Percentiles rank a stretch among this genome's conserved stretches.
Evolutionary conservation across 495 filamentous ascomycete species (phyloP).

Genomic region (Opeltia flavorubescens): DNA sequence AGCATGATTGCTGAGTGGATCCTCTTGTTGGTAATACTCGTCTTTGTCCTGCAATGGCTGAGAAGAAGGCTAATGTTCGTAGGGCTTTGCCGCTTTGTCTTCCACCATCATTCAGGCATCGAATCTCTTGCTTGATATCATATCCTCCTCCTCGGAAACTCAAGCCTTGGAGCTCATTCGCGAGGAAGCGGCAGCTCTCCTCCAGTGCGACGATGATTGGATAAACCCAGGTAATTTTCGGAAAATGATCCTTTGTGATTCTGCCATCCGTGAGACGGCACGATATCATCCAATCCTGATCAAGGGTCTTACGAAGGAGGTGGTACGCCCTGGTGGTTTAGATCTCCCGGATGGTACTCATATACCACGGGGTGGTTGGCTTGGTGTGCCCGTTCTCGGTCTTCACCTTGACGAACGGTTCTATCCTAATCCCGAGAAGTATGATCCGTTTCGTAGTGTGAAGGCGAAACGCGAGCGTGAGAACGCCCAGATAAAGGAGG

Average conservation of each 20-base stretch:
- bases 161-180: not conserved
- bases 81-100: slow-evolving; percentile 2
- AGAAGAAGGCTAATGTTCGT: not conserved
- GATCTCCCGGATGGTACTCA: slow-evolving; percentile 13
- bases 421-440: slow-evolving; percentile 11
- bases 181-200: slow-evolving; percentile 1
- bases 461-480: not conserved
- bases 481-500: not conserved
- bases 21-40: not conserved
- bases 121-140: slow-evolving; percentile 5
- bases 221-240: not conserved
- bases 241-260: not conserved
- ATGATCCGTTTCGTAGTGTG: slow-evolving; percentile 12
- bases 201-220: not conserved
- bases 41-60: not conserved
- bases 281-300: not conserved
- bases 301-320: not conserved
- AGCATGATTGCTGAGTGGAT: not conserved
- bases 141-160: not conserved
- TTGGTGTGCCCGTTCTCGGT: slow-evolving; percentile 6
- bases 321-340: slow-evolving; percentile 9
- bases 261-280: slow-evolving; percentile 6
- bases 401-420: slow-evolving; percentile 15
- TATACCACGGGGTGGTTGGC: slow-evolving; percentile 12
- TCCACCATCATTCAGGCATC: too few relatives aligned